Conservation (phyloP, 352 stramenopile species). For the Phytophthora palmivora region DNA sequence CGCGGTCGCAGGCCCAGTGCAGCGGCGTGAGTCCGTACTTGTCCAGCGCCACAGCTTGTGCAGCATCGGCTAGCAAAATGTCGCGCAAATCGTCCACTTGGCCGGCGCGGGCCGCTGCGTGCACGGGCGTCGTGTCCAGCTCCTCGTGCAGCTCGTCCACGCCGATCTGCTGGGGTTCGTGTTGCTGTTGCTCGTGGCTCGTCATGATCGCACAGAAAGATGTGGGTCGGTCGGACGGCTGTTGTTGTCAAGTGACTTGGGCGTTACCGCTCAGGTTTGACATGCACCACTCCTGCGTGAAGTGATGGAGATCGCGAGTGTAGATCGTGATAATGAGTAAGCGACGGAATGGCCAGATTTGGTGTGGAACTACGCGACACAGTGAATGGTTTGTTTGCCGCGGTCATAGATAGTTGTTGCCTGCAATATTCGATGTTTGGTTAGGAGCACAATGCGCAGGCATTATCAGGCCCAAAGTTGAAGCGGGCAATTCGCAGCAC, state of each 20-base stretch:
- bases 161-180: conserved; percentile 48
- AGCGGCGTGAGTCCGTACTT: conserved; percentile 79
- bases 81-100: conserved; percentile 43
- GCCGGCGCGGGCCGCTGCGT: conserved; percentile 65
- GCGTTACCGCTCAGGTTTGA: conserved; percentile 2
- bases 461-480: conserved; percentile 21
- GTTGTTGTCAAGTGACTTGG: conserved; percentile 12
- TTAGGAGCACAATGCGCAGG: no score
- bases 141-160: conserved; percentile 73
- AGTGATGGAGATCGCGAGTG: conserved; percentile 3
- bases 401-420: neutral
- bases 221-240: conserved; percentile 1
- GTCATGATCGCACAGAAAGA: conserved; percentile 22
- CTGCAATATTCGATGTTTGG: conserved; percentile 13
- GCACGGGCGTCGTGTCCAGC: conserved; percentile 63
- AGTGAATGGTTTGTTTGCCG: neutral
- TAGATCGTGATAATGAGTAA: conserved; percentile 19
- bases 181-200: conserved; percentile 36
- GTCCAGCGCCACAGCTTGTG: conserved; percentile 48
- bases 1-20: conserved; percentile 77
- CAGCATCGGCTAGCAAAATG: conserved; percentile 40
- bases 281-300: conserved; percentile 1
- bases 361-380: no score
- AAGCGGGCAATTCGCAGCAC: conserved; percentile 4
- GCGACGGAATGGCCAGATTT: neutral